phyloP scores from a whole-genome alignment of 768 basidiomycete species.

The Cystobasidium tubakii region DNA sequence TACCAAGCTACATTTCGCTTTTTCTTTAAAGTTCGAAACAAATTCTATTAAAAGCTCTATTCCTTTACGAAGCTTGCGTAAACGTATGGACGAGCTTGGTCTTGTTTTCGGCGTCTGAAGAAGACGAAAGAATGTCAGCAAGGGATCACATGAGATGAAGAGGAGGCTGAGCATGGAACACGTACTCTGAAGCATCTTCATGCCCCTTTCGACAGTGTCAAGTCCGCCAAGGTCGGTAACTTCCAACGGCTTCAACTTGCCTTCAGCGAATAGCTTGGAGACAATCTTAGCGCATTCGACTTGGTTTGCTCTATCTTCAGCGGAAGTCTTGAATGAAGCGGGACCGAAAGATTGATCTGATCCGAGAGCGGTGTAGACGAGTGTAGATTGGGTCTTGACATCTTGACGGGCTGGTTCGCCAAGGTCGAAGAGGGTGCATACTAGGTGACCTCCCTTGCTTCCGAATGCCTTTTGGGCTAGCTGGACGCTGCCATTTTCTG shows the following conservation, averaged over 20 bases:
- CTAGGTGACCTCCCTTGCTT: slow-evolving; percentile 6
- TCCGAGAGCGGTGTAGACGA: slow-evolving; percentile 15
- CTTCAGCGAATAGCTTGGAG: slow-evolving; percentile 18
- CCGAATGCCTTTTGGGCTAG: slow-evolving; percentile 1
- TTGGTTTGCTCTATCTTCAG: slow-evolving; percentile 9
- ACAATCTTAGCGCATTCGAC: slow-evolving; percentile 10
- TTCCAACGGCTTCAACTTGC: slow-evolving; percentile 15
- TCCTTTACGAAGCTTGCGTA: background rate
- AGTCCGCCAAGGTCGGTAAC: slow-evolving; percentile 16
- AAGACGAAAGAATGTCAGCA: background rate
- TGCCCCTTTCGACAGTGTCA: slow-evolving; percentile 10
- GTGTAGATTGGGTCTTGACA: slow-evolving; percentile 20
- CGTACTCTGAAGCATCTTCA: slow-evolving; percentile 3
- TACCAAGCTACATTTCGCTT: too few species aligned
- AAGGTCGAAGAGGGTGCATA: background rate
- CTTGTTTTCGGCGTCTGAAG: slow-evolving; percentile 1
- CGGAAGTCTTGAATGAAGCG: background rate
- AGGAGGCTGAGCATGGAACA: too few species aligned
- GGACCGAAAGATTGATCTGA: slow-evolving; percentile 16
- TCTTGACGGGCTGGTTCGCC: slow-evolving; percentile 14
- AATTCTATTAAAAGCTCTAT: too few species aligned
- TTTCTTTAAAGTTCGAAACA: too few species aligned
- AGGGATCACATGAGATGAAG: too few species aligned
- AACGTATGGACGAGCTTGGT: slow-evolving; percentile 3
- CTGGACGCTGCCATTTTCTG: slow-evolving; percentile 9